Base-by-base conservation (phyloP, 2,329 filamentous ascomycete genomes). In the Phaeosphaeria sp. region DNA sequence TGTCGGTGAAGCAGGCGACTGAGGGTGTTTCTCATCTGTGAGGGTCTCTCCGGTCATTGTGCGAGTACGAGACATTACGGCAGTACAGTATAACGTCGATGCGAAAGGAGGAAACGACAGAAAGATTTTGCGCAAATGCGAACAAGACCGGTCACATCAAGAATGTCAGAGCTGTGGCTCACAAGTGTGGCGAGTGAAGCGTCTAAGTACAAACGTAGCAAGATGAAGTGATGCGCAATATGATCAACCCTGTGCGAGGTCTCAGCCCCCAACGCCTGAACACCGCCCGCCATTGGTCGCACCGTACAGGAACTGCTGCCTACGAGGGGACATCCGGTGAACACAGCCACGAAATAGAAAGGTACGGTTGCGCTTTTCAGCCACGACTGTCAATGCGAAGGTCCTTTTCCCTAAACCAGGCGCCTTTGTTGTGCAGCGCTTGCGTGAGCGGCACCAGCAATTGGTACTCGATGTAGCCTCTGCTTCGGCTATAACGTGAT, bases 31-130 rank as follows among this genome's bases (percentile, higher is more conserved):
- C 49, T 73, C 65, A 43, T 64, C 59, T n/a, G 64, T 59, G 21
- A 70, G 57, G 0, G 73, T 76, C 25, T 74, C 73, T 8, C 69
- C 73, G 11, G 72, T 76, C 72, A 76, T 71, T 6, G 66, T 56
- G 25, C 70, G 72, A 20, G 56, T 53, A 60, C 30, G 30, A 36
- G 25, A 27, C 46, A 49, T 33, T 18, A 18, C 46, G 36, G 6
- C 36, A 47, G 60, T 63, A 58, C 18, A 21, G 21, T 44, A 21
- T 9, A 44, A 44, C 18, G 42, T 21, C 49, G 39, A 36, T 47
- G 53, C 46, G 46, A 50, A 61, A 44, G 50, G 36, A 51, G 20
- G 21, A 30, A 27, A 51, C 42, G n/a, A 17, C 30, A 36, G 30
- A 36, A 36, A 13, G 27, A 15, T 49, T 52, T 53, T 57, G 51